A percentile compares a stretch with the other conserved stretches of the same genome.
Conservation (phyloP, 2,329 filamentous ascomycete genomes). For the Sclerotinia sclerotiorum region DNA sequence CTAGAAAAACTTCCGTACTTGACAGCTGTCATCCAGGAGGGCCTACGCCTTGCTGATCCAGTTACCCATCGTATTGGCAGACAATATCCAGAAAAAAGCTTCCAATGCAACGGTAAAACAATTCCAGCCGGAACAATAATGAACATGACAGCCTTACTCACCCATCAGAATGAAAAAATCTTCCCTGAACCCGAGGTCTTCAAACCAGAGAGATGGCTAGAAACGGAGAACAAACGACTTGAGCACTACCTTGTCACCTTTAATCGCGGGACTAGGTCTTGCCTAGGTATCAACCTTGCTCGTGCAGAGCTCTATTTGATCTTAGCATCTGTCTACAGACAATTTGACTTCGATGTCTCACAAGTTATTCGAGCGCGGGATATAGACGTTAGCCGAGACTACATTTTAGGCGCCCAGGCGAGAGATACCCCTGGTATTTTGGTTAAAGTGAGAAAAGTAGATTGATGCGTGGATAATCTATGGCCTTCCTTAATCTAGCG, state of each 20-base stretch:
- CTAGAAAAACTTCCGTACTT: conserved; percentile 34
- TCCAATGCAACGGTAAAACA: background rate
- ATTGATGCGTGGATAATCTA: background rate
- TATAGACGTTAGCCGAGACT: conserved; percentile 3
- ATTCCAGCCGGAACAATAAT: conserved; percentile 41
- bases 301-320: conserved; percentile 38
- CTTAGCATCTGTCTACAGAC: conserved; percentile 27
- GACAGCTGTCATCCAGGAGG: conserved; percentile 39
- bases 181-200: conserved; percentile 34
- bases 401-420: conserved; percentile 2
- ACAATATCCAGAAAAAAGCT: conserved; percentile 3
- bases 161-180: conserved; percentile 40
- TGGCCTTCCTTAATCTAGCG: background rate
- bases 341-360: conserved; percentile 15
- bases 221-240: conserved; percentile 32
- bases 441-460: background rate
- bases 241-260: conserved; percentile 36
- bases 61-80: conserved; percentile 9
- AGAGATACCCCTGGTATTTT: background rate
- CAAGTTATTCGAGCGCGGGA: background rate
- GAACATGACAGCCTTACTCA: conserved; percentile 42
- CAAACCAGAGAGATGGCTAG: conserved; percentile 44
- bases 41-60: conserved; percentile 28
- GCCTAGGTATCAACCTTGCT: conserved; percentile 38
- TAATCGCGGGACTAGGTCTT: conserved; percentile 34